phyloP scores from a whole-genome alignment of 2,329 filamentous ascomycete species.

The Polychaeton citri region DNA sequence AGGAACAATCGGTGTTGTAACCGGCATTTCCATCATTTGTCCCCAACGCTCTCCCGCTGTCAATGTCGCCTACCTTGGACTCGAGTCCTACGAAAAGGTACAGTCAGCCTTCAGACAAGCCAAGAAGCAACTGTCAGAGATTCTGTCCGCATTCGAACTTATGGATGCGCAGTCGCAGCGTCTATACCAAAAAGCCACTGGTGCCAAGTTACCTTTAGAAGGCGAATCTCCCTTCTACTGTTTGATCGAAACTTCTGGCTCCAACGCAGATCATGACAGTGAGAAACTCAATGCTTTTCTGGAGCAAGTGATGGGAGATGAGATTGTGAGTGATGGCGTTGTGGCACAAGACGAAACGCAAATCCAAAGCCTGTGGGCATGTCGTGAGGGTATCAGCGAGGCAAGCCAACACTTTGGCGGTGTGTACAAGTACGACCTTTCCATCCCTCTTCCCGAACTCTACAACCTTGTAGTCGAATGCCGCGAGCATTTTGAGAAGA shows the following conservation, averaged over 20 bases:
- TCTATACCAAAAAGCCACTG: conserved; percentile 60
- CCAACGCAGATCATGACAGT: conserved; percentile 83
- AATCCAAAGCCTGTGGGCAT: conserved; percentile 70
- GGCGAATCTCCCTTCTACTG: conserved; percentile 87
- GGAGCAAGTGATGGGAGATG: conserved; percentile 79
- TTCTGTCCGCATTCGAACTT: conserved; percentile 91
- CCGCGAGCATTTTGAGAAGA: conserved; percentile 54
- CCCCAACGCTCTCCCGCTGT: conserved; percentile 76
- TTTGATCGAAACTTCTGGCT: conserved; percentile 89
- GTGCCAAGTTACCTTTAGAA: conserved; percentile 69
- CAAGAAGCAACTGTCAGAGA: conserved; percentile 82
- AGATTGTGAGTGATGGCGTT: conserved; percentile 78
- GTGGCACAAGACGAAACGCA: conserved; percentile 91
- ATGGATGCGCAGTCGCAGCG: conserved; percentile 82
- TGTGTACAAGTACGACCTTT: conserved; percentile 97
- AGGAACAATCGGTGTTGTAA: conserved; percentile 90
- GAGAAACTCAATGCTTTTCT: conserved; percentile 83
- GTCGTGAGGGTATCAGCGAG: conserved; percentile 88
- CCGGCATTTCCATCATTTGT: conserved; percentile 76
- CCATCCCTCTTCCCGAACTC: conserved; percentile 76
- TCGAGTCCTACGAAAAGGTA: conserved; percentile 81
- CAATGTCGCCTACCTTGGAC: conserved; percentile 88
- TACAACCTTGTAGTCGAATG: conserved; percentile 84
- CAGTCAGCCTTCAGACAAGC: conserved; percentile 77
- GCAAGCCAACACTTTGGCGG: conserved; percentile 80